A percentile compares a stretch with the other conserved stretches of the same genome.
These are phyloP conservation scores for Dioszegia crocea DNA, from an alignment of 768 basidiomycete genomes.

Conservation along the genomic window DNA sequence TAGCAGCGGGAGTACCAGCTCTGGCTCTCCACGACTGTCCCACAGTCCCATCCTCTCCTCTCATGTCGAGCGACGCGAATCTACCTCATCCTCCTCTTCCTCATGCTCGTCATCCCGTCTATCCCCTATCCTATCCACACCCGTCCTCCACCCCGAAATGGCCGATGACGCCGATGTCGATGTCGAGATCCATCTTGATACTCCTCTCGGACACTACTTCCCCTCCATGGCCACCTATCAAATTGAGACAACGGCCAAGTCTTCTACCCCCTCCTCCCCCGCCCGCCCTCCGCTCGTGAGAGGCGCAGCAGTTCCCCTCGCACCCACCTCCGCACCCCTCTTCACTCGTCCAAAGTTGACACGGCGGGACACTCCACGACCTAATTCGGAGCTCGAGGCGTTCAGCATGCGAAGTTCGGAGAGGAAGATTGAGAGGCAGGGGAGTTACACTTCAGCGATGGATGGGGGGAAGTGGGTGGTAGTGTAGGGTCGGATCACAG, in stretches of 20 bases:
- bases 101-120: not conserved
- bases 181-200: conserved; percentile 2
- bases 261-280: too few relatives aligned
- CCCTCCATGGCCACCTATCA: not conserved
- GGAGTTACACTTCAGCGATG: conserved; percentile 1
- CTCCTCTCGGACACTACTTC: not conserved
- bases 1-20: too few relatives aligned
- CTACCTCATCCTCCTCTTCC: conserved; percentile 1
- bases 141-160: conserved; percentile 1
- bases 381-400: not conserved
- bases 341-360: conserved; percentile 22
- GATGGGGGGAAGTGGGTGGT: conserved; percentile 8
- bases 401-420: not conserved
- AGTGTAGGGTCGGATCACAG: not conserved
- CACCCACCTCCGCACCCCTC: not conserved
- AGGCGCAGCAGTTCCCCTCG: conserved; percentile 10
- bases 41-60: not conserved
- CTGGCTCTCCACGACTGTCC: not conserved
- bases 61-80: not conserved
- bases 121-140: not conserved
- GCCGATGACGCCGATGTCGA: not conserved
- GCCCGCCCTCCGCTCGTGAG: not conserved
- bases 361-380: conserved; percentile 32
- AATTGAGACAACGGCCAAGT: too few relatives aligned
- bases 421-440: not conserved